Evolutionary conservation across 1,284 basidiomycete genomes (phyloP), one percentile per base, ranked within the genome.

Genomic region (Ceratobasidium sp.): DNA sequence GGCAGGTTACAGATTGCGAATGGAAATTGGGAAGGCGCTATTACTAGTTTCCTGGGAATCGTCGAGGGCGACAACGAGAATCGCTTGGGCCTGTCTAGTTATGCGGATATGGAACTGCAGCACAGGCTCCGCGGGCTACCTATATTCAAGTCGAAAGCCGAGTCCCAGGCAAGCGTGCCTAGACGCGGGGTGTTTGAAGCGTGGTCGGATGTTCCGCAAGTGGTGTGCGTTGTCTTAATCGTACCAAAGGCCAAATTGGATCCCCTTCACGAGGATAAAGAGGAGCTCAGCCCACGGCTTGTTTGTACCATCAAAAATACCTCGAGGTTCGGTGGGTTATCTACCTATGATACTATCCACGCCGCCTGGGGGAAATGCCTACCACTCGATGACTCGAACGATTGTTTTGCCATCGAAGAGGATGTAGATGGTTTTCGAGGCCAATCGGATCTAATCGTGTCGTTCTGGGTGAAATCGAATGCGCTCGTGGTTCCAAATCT

Each of bases 311-410:
- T 55, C 54, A 55, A 23, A 55, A 14, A 55, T 55, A 20, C 54
- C 7, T 55, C 54, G 10, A 55, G 27, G 38, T 7, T 18, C n/a
- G 64, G 27, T 23, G 44, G n/a, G n/a, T 7, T 55, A 20, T 44
- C 64, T 16, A 69, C 52, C 20, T 41, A 55, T 41, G 33, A 27
- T 27, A 55, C 67, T 2, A 38, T 69, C 52, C 52, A 69, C 30
- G n/a, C 67, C 5, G 67, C 38, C 12, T 69, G 67, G 67, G 67
- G 67, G 4, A 57, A 55, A 55, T 69, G 67, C 20, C 50, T 55
- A 10, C 52, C 67, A 7, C 50, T 55, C 6, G 8, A n/a, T 30
- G 64, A 30, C 52, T 55, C 67, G 1, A 35, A 44, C 35, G 67
- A 41, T 18, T n/a, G n/a, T n/a, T 57, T 38, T 57, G 35, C 67